phyloP scores from a whole-genome alignment of 495 filamentous ascomycete species.

The Terfezia boudieri region DNA sequence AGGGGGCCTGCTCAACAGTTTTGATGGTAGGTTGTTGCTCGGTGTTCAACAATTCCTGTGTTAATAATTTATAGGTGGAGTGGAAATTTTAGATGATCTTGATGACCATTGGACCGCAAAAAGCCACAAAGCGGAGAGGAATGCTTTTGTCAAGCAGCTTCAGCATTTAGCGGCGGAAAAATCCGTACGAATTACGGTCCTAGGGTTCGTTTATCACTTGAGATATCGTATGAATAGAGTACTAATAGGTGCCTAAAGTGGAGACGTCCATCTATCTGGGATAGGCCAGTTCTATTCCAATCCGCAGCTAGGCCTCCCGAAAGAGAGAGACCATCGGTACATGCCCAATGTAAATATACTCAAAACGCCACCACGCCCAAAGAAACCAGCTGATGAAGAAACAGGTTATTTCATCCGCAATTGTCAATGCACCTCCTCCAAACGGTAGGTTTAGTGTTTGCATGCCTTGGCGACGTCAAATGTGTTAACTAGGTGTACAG shows the following conservation, averaged over 20 bases:
- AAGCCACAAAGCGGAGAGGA: conserved; percentile 72
- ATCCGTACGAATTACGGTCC: conserved; percentile 72
- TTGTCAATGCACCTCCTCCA: conserved; percentile 78
- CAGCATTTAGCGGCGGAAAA: conserved; percentile 80
- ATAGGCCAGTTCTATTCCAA: conserved; percentile 90
- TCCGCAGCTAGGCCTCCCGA: conserved; percentile 48
- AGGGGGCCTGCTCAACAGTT: conserved; percentile 28
- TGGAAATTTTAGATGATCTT: conserved; percentile 80
- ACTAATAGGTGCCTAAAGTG: conserved; percentile 22
- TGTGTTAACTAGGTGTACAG: conserved; percentile 2
- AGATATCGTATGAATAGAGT: too few species aligned
- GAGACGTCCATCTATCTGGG: conserved; percentile 84
- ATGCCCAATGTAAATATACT: conserved; percentile 35
- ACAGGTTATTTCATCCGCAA: conserved; percentile 67
- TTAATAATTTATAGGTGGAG: conserved; percentile 25
- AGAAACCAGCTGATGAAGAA: conserved; percentile 31
- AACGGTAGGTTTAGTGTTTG: conserved; percentile 24
- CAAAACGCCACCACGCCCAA: conserved; percentile 29
- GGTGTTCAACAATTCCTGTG: background rate
- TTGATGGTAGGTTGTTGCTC: conserved; percentile 36
- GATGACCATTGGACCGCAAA: conserved; percentile 96
- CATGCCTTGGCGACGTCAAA: background rate
- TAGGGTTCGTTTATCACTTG: conserved; percentile 31
- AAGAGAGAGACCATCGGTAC: conserved; percentile 78
- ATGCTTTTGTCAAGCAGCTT: conserved; percentile 61